These are phyloP conservation scores for Linnemannia exigua DNA, from an alignment of 192 early-diverging fungal genomes.

Conservation along the genomic window DNA sequence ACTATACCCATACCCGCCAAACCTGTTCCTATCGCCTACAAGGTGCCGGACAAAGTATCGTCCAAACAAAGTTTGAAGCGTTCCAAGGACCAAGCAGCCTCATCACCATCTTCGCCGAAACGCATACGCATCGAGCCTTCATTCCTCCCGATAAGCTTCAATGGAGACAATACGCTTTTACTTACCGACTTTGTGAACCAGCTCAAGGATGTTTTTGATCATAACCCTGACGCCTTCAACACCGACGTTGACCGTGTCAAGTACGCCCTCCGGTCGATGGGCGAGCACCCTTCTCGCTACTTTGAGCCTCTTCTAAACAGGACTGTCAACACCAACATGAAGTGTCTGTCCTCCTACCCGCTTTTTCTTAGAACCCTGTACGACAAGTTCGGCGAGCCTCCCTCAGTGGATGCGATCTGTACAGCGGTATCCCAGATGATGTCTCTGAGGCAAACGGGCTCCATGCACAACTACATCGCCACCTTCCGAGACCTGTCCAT, in stretches of 20 bases:
- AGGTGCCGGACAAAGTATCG: no score
- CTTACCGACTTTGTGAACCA: background rate
- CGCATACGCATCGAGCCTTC: background rate
- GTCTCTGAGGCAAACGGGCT: background rate
- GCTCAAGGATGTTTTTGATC: background rate
- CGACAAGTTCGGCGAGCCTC: background rate
- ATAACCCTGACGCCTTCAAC: background rate
- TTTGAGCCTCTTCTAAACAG: background rate
- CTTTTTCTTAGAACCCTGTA: background rate
- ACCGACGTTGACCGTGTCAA: background rate
- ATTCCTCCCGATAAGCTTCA: background rate
- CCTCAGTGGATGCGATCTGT: background rate
- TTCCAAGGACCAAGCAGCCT: background rate
- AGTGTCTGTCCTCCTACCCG: background rate
- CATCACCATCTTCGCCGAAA: background rate
- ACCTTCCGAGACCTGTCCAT: background rate
- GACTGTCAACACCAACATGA: background rate
- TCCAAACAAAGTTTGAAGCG: no score
- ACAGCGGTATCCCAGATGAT: background rate
- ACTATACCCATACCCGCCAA: no score
- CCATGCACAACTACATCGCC: background rate
- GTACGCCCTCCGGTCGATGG: background rate
- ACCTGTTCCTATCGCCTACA: no score
- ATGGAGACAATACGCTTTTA: background rate
- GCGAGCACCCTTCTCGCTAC: background rate